Evolutionary conservation across 2,329 filamentous ascomycete genomes (phyloP).

Genomic region (Aspergillus hiratsukae): DNA sequence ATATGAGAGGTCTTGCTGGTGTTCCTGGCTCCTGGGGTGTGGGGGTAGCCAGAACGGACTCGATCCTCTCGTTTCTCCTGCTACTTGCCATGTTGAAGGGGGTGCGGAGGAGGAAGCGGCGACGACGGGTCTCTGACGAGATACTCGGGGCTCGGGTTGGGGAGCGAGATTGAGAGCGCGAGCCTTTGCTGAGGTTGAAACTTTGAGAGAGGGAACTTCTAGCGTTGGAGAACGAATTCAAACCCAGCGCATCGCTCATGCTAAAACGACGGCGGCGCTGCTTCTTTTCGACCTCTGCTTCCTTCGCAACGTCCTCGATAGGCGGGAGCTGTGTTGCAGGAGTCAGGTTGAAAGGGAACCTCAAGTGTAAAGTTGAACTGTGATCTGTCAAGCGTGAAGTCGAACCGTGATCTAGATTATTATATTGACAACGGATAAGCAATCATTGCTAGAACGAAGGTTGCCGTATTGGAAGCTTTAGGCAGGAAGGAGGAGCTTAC

Average conservation of each 20-base stretch:
- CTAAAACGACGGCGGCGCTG: constrained; percentile 24
- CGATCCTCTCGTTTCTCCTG: constrained; percentile 1
- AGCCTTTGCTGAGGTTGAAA: constrained; percentile 5
- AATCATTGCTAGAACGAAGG: neutral
- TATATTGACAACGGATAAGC: neutral
- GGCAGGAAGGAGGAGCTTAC: constrained; percentile 4
- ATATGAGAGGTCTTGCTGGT: constrained; percentile 17
- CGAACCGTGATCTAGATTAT: constrained; percentile 10
- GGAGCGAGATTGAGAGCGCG: constrained; percentile 9
- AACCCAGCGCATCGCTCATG: constrained; percentile 20
- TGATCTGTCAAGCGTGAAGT: constrained; percentile 17
- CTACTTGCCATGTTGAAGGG: constrained; percentile 8
- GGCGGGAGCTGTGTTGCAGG: constrained; percentile 5
- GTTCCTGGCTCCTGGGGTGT: constrained; percentile 16
- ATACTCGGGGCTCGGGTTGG: constrained; percentile 6
- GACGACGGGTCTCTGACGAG: constrained; percentile 4
- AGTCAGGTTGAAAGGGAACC: constrained; percentile 23
- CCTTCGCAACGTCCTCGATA: neutral
- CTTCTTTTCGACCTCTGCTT: constrained; percentile 1
- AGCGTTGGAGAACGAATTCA: neutral
- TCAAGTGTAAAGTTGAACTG: constrained; percentile 15
- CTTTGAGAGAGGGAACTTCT: neutral
- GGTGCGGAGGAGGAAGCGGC: constrained; percentile 10
- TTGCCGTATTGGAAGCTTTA: neutral
- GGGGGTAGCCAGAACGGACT: neutral